Percentiles rank a stretch among this genome's conserved stretches.
These are phyloP conservation scores for Coniochaeta sp. DNA, from an alignment of 2,329 filamentous ascomycete species.

Conservation along the genomic window DNA sequence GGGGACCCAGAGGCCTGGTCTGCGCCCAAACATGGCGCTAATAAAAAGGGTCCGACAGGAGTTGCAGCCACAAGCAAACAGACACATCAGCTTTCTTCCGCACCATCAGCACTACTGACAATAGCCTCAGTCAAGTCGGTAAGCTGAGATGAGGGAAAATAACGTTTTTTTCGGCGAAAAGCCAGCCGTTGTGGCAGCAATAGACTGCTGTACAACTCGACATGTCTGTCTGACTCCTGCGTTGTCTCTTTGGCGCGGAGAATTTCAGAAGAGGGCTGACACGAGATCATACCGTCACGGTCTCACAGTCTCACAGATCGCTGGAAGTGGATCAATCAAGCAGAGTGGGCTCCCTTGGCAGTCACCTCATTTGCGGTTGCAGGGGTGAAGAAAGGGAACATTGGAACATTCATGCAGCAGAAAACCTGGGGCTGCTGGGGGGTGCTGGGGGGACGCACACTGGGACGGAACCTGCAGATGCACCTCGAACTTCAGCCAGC, in stretches of 20 bases:
- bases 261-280: neutral
- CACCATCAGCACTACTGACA: neutral
- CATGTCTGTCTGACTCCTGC: too few species aligned
- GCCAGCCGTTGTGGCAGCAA: too few species aligned
- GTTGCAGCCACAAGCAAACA: neutral
- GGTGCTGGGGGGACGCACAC: neutral
- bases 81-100: neutral
- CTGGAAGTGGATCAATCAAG: neutral
- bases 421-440: too few species aligned
- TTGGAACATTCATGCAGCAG: neutral
- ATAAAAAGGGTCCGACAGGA: neutral
- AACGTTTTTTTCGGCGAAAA: too few species aligned
- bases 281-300: neutral
- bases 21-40: neutral
- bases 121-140: neutral
- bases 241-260: neutral
- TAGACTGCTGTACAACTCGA: too few species aligned
- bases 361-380: neutral
- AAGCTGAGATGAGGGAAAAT: neutral
- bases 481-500: neutral
- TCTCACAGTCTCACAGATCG: neutral
- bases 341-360: neutral
- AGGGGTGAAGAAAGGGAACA: neutral
- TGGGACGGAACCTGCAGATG: neutral
- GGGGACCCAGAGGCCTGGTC: neutral